Percentiles rank a stretch among this genome's conserved stretches.
Evolutionary conservation across 2,329 filamentous ascomycete species (phyloP).

Genomic region (Aspergillus sergii): DNA sequence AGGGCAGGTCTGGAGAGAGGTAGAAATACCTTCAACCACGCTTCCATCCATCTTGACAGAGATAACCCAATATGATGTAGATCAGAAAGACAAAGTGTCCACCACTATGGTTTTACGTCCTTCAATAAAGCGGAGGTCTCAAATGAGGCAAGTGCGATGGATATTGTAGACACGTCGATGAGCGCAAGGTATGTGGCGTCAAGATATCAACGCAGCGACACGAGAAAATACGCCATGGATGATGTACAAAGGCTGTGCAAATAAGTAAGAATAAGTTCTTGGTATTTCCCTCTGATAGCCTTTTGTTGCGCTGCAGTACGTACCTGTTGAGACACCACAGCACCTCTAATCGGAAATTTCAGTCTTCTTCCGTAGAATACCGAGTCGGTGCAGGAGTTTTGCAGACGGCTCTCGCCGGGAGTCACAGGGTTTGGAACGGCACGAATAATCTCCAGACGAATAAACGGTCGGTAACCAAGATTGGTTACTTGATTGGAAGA

Average conservation of each 20-base stretch:
- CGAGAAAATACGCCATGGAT: neutral
- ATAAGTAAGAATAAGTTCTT: neutral
- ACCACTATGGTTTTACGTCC: neutral
- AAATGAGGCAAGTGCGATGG: neutral
- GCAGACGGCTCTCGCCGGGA: neutral
- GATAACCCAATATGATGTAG: neutral
- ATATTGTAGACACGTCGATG: neutral
- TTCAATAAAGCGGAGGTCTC: neutral
- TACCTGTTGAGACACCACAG: constrained; percentile 3
- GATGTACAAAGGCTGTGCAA: neutral
- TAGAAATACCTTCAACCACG: constrained; percentile 43
- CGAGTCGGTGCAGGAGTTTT: neutral
- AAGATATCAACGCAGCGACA: neutral
- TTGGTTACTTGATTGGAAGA: neutral
- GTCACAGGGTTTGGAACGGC: neutral
- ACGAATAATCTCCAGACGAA: neutral
- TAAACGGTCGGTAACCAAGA: neutral
- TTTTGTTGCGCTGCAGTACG: neutral
- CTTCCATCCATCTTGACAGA: constrained; percentile 24
- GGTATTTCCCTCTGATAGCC: neutral
- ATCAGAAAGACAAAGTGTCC: neutral
- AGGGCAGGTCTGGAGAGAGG: constrained; percentile 34
- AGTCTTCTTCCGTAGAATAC: neutral
- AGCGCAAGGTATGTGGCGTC: neutral
- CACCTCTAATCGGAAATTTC: neutral